Evolutionary conservation across 75 land plant genomes (phyloP), one percentile per base, ranked within the genome.

Genomic region (Sequoiadendron giganteum): DNA sequence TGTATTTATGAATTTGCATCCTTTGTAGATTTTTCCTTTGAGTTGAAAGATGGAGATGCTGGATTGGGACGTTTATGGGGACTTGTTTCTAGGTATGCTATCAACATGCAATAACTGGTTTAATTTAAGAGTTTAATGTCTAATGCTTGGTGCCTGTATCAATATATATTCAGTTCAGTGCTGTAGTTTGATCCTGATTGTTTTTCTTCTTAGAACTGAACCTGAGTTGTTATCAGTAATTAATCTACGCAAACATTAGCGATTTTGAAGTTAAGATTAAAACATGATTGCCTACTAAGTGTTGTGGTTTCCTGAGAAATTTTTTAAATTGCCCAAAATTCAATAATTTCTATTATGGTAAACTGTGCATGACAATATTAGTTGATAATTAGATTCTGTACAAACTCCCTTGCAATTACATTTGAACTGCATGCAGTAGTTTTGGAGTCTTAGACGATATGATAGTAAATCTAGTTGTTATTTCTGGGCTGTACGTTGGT

Each of bases 31-130:
- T 45, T 76, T 61, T 76, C 85, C 40, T 91, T 87, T 88, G 93
- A 92, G 85, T 86, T 92, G 82, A 92, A 91, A 85, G 92, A 90
- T 84, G 86, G 76, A 38, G 99, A 97, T 89, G 89, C 88, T 78
- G 96, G 96, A 40, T 86, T 96, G 21, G 92, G 95, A 65, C 95
- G 96, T 16, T 86, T 97, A 84, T 97, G 96, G 99, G 95, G 96
- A 83, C 86, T 96, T 40, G 89, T 95, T 84, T 92, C 96, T 72
- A 96, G 97, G 99, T 97, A 89, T 48, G 32, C 34, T 15, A 48
- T 34, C 48, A 21, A 39, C 6, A 18, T 89, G 89, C 28, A 14
- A 21, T 89, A 73, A 30, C 19, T 86, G 70, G 39, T 47, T 55
- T 58, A 58, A 58, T 47, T 58, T 58, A 19, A 58, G 25, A 58